Evolutionary conservation across 106 monocot genomes (phyloP).

Genomic region (Alisma plantagoaquatica): DNA sequence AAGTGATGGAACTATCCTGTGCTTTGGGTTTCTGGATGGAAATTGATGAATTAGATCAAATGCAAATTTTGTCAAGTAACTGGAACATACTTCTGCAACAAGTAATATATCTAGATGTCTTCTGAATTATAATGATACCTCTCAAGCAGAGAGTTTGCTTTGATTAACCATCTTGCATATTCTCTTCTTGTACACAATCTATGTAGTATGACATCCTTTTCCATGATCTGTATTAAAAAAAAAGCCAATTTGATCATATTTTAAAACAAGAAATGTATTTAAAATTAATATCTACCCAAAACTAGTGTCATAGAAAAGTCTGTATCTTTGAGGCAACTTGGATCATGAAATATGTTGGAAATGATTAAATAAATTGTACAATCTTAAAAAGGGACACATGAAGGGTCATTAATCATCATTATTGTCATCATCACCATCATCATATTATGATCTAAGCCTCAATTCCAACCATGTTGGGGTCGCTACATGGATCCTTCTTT

Average conservation of each 20-base stretch:
- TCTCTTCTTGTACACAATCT: conserved; percentile 87
- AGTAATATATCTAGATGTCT: no score
- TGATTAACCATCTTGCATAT: conserved; percentile 91
- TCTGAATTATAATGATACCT: no score
- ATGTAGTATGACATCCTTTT: conserved; percentile 54
- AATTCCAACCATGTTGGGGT: no score
- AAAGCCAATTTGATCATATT: no score
- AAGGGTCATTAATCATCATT: not conserved
- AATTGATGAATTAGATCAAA: no score
- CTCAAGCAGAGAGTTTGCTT: conserved; percentile 53
- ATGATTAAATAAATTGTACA: not conserved
- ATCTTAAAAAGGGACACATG: not conserved
- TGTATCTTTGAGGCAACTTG: no score
- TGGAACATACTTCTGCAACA: no score
- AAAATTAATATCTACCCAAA: conserved; percentile 1
- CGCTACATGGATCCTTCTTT: no score
- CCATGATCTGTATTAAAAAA: conserved; percentile 63
- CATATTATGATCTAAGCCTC: no score
- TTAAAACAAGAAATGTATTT: conserved; percentile 2
- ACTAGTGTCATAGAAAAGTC: no score
- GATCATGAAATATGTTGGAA: not conserved
- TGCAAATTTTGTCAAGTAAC: no score
- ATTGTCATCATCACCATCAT: no score
- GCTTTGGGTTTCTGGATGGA: conserved; percentile 61
- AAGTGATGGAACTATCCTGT: conserved; percentile 44